Evolutionary conservation across 306 rosid genomes (phyloP).

Genomic region (Gillenia trifoliata): DNA sequence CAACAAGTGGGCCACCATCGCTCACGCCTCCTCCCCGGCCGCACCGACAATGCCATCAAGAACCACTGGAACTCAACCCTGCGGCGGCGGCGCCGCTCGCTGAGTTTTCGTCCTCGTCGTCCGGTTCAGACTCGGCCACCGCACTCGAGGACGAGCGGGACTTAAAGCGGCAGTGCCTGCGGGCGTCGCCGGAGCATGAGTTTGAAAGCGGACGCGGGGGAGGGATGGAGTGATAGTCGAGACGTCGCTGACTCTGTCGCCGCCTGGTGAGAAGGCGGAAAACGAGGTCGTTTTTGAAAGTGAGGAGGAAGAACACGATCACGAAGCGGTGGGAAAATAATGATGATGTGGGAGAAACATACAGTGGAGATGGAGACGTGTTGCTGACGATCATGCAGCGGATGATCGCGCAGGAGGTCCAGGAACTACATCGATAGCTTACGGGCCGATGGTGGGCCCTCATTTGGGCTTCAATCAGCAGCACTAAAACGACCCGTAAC

Average conservation of each 20-base stretch:
- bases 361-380: conserved; percentile 24
- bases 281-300: conserved; percentile 15
- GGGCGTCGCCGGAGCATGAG: conserved; percentile 26
- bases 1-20: conserved; percentile 93
- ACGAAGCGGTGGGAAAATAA: background rate
- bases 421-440: conserved; percentile 46
- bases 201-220: background rate
- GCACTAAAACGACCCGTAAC: background rate
- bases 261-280: conserved; percentile 26
- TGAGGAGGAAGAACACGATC: conserved; percentile 7
- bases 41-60: conserved; percentile 89
- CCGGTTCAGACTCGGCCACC: conserved; percentile 16
- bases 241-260: conserved; percentile 55
- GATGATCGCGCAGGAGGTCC: conserved; percentile 71
- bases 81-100: conserved; percentile 40
- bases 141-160: conserved; percentile 4
- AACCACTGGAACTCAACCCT: conserved; percentile 97
- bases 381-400: conserved; percentile 41
- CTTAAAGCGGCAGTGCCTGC: conserved; percentile 33
- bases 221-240: conserved; percentile 9
- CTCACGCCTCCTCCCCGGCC: conserved; percentile 77
- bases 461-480: conserved; percentile 2
- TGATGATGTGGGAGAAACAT: background rate
- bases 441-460: conserved; percentile 19
- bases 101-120: conserved; percentile 4